Evolutionary conservation across 305 asterid species (phyloP), one percentile per base, ranked within the genome.

Genomic region (Fraxinus xanthoxyloides): DNA sequence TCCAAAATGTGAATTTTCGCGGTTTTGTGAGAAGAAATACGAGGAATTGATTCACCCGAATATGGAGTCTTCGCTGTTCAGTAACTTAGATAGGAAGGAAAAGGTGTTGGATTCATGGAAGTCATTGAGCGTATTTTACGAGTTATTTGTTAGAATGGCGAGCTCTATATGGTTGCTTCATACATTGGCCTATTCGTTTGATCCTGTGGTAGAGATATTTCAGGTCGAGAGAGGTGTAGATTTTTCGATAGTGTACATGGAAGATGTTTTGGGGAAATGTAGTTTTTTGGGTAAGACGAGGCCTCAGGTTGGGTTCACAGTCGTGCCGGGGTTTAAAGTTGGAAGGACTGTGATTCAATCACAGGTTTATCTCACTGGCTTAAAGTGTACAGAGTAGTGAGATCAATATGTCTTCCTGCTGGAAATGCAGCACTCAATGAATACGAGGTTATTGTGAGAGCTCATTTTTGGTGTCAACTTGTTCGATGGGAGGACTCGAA

Each of bases 151-250:
- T 69, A 87, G 91, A 87, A 91, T 94, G 97, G 91, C 98, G 21
- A 94, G 98, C 92, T 90, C 99, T 0, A 80, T 92, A 74, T 96
- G 99, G 99, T 86, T 92, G 84, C 94, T 94, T 63, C 98, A 96
- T 85, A 93, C 92, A 90, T 75, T 96, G 85, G 97, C 98, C 0
- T 88, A 87, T 84, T 92, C 94, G 0, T 93, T 94, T 80, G 85
- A 85, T 81, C 98, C 98, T 0, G 79, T 77, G 0, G 95, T 93
- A 70, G 93, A 94, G 91, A 92, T 96, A 84, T 96, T 96, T 87
- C 98, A 88, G 85, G 97, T 96, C 38, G 94, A 90, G 87, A 90
- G 85, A 83, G 98, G 97, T 30, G 93, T 79, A 0, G 95, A 90
- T 69, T 94, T 90, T 80, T 93, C 98, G 1, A 84, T 91, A 89